These are phyloP conservation scores for Trypanosoma brucei DNA, from an alignment of 208 protist species.

Conservation along the genomic window DNA sequence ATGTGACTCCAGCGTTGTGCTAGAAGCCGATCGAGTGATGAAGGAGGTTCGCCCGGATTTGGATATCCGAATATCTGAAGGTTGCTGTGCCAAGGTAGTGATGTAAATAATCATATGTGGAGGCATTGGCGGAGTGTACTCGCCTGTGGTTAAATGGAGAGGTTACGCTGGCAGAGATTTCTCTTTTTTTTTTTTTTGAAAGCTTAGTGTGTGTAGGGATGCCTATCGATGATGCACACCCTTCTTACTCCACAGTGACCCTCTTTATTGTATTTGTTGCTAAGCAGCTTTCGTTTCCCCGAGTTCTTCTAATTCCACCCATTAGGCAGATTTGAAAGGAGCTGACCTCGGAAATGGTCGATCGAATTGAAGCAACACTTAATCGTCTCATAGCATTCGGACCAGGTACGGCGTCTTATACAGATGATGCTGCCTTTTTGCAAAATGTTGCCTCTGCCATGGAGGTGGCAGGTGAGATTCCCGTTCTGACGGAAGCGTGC, in stretches of 20 bases:
- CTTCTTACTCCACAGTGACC: too few relatives aligned
- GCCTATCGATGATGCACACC: too few relatives aligned
- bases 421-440: constrained; percentile 29
- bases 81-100: constrained; percentile 14
- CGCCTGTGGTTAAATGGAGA: not conserved
- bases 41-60: constrained; percentile 24
- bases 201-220: too few relatives aligned
- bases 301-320: too few relatives aligned
- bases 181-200: too few relatives aligned
- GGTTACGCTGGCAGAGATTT: not conserved
- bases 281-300: too few relatives aligned
- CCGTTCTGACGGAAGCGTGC: constrained; percentile 42
- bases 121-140: not conserved
- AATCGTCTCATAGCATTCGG: constrained; percentile 44
- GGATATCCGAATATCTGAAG: constrained; percentile 57
- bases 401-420: not conserved
- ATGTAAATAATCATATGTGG: constrained; percentile 9
- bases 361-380: constrained; percentile 29
- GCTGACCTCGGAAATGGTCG: constrained; percentile 6
- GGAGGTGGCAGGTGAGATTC: constrained; percentile 25
- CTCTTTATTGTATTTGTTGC: too few relatives aligned
- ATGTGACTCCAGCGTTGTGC: constrained; percentile 34
- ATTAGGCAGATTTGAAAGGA: not conserved
- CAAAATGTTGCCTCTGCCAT: constrained; percentile 27
- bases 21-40: constrained; percentile 24